These are phyloP conservation scores for Hypoxylon sp. DNA, from an alignment of 2,329 filamentous ascomycete species.

Conservation along the genomic window DNA sequence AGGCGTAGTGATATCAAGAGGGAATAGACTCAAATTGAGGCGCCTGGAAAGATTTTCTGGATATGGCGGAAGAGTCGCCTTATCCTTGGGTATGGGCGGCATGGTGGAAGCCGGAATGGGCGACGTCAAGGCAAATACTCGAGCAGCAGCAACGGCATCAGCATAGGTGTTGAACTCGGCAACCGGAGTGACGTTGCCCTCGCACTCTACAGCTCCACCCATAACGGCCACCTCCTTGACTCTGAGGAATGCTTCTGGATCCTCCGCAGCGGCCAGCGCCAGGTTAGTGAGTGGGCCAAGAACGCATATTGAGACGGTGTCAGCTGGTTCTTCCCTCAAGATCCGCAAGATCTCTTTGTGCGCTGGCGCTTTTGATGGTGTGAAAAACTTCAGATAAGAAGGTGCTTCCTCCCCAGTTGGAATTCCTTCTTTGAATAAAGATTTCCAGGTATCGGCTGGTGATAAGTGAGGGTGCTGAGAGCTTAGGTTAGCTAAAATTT, in stretches of 20 bases:
- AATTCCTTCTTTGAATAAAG: slow-evolving; percentile 70
- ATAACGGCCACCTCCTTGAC: slow-evolving; percentile 95
- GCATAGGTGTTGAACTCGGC: slow-evolving; percentile 98
- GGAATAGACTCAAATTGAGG: slow-evolving; percentile 79
- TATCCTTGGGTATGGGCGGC: slow-evolving; percentile 73
- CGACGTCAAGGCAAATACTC: slow-evolving; percentile 83
- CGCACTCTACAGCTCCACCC: slow-evolving; percentile 85
- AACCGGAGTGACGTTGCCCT: slow-evolving; percentile 87
- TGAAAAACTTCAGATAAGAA: slow-evolving; percentile 75
- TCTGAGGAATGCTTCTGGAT: slow-evolving; percentile 89
- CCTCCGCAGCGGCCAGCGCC: slow-evolving; percentile 87
- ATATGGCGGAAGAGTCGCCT: slow-evolving; percentile 71
- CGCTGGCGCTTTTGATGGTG: slow-evolving; percentile 78
- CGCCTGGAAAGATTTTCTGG: slow-evolving; percentile 73
- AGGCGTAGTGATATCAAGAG: slow-evolving; percentile 81
- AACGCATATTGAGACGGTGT: slow-evolving; percentile 90
- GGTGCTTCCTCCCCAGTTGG: slow-evolving; percentile 55
- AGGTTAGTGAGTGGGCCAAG: slow-evolving; percentile 95
- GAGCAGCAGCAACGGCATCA: slow-evolving; percentile 82
- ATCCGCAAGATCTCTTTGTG: slow-evolving; percentile 92
- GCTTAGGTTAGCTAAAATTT: slow-evolving; percentile 23
- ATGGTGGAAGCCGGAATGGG: slow-evolving; percentile 82
- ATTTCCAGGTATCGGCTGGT: slow-evolving; percentile 80
- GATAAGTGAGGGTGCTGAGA: slow-evolving; percentile 78
- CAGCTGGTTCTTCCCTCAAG: slow-evolving; percentile 82